Evolutionary conservation across 192 early-diverging fungal genomes (phyloP).

Genomic region (Diversispora eburnea): DNA sequence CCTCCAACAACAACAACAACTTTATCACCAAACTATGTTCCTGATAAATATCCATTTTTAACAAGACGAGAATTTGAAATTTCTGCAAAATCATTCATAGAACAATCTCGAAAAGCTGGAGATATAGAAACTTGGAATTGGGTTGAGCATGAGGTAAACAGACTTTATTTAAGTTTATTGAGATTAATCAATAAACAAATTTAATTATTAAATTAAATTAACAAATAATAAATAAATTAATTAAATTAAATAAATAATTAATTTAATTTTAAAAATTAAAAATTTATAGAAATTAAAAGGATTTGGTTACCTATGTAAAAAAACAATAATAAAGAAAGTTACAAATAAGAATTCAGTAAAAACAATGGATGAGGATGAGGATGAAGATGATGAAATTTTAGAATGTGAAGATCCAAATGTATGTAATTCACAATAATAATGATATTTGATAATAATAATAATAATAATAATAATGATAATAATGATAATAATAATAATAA

Average conservation of each 20-base stretch:
- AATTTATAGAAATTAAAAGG: slow-evolving; percentile 21
- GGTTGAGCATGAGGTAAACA: slow-evolving; percentile 27
- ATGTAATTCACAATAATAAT: background rate
- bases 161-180: background rate
- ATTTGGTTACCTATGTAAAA: slow-evolving; percentile 20
- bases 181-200: background rate
- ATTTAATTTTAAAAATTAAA: background rate
- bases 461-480: background rate
- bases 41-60: slow-evolving; percentile 23
- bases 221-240: background rate
- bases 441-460: too few relatives aligned
- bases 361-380: background rate
- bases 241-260: background rate
- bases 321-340: background rate
- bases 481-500: too few relatives aligned
- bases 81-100: slow-evolving; percentile 22
- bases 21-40: background rate
- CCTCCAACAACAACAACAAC: background rate
- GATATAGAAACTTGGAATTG: slow-evolving; percentile 20
- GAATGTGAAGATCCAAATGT: slow-evolving; percentile 12
- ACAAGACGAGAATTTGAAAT: slow-evolving; percentile 22
- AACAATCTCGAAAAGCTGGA: slow-evolving; percentile 18
- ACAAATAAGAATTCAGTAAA: background rate
- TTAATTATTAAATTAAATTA: background rate
- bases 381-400: background rate